A percentile compares a stretch with the other conserved stretches of the same genome.
These are phyloP conservation scores for Saraca asoca DNA, from an alignment of 331 rosid species.

Conservation along the genomic window DNA sequence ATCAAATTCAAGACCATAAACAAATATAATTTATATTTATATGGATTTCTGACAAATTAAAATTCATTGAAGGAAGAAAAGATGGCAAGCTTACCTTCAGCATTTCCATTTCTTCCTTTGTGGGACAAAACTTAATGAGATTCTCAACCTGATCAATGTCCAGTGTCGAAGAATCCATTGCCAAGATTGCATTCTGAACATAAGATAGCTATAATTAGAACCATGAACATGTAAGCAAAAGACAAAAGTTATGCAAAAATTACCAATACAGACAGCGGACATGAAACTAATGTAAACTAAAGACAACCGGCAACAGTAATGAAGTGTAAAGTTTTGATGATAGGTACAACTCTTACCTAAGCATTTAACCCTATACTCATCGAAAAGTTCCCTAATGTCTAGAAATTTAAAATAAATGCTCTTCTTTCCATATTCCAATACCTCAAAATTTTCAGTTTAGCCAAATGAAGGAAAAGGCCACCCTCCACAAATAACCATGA, in stretches of 20 bases:
- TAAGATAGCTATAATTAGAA: conserved; percentile 3
- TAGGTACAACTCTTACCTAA: too few relatives aligned
- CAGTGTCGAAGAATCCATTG: conserved; percentile 80
- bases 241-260: conserved; percentile 11
- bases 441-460: neutral
- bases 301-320: neutral
- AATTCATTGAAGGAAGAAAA: conserved; percentile 5
- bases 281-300: conserved; percentile 19
- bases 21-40: neutral
- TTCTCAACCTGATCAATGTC: conserved; percentile 98
- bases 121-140: conserved; percentile 93
- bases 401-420: conserved; percentile 12
- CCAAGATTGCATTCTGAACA: conserved; percentile 76
- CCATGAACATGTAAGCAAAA: conserved; percentile 17
- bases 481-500: neutral
- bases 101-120: conserved; percentile 94
- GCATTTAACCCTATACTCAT: too few relatives aligned
- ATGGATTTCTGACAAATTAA: neutral
- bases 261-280: conserved; percentile 3
- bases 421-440: neutral
- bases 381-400: neutral
- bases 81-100: conserved; percentile 59
- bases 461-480: neutral
- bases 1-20: conserved; percentile 2
- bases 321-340: too few relatives aligned